Base-by-base conservation (phyloP, 2,329 filamentous ascomycete species). In the Tolypocladium guangdongense region DNA sequence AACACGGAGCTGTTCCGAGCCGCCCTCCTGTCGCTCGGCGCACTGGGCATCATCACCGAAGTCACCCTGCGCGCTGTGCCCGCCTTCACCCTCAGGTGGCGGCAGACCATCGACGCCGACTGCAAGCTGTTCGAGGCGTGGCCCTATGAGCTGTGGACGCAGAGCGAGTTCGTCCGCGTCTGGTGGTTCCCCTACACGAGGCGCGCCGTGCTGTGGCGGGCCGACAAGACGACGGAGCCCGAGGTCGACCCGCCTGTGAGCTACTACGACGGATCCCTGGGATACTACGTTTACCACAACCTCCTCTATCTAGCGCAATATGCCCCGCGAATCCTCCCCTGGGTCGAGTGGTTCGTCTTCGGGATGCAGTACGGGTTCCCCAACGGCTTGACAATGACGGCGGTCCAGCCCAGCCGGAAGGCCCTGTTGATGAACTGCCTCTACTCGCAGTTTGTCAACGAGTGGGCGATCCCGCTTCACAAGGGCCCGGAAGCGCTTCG, bases 171-270 rank as follows among this genome's bases (percentile, higher is more conserved):
- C 64, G 89, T 95, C 30, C 81, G 93, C 32, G 90, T 96, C 32
- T 99, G 93, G 92, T 99, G 93, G 93, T 84, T 96, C 66, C 93
- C 93, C 0, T 96, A 97, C 71, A 90, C 88, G 65, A 82, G 89
- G 53, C 82, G 89, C 47, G 90, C 89, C 0, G 88, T 97, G 49
- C 81, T 95, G 47, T 99, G 93, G 93, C 81, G 82, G 41, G 93
- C 90, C n/a, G 80, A 90, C 49, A 87, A 87, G 66, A 90, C 88
- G 1, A 74, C 81, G 10, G 80, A 85, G 54, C 74, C 82, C 0
- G 71, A 78, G 41, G 72, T 73, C 18, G 72, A 80, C 7, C 83
- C 87, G 2, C 78, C 79, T 2, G 75, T 72, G 52, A 87, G 81
- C 62, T 96, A 89, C 73, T 96, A 95, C 63, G 91, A 91, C 56